Evolutionary conservation across 139 green algal species (phyloP).

Genomic region (Auxenochlorella pyrenoidosa): DNA sequence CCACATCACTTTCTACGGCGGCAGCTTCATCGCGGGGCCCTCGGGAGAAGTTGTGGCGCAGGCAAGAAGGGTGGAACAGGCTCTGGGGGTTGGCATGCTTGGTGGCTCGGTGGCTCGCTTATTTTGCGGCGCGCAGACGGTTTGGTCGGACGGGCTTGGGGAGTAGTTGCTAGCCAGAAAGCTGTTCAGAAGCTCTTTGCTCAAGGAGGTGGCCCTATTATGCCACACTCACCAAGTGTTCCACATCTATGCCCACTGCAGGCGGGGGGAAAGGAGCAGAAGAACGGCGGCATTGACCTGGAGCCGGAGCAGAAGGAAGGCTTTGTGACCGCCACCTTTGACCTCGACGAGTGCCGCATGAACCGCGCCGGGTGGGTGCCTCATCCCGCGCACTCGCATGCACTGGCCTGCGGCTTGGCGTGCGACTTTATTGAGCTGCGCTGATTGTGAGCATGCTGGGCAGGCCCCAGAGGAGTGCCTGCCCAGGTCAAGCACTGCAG

Average conservation of each 20-base stretch:
- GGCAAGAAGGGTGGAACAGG: slow-evolving; percentile 37
- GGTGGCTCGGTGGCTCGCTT: too few species aligned
- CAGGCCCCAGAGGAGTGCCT: background rate
- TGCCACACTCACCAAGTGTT: background rate
- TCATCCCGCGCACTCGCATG: background rate
- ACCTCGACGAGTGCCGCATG: slow-evolving; percentile 64
- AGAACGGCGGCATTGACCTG: slow-evolving; percentile 43
- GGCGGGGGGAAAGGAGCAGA: slow-evolving; percentile 14
- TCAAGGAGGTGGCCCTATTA: background rate
- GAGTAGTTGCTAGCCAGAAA: background rate
- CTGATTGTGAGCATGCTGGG: background rate
- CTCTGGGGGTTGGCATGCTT: background rate
- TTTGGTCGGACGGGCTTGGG: background rate
- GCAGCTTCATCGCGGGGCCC: slow-evolving; percentile 74
- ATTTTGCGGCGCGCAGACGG: background rate
- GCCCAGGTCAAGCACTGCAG: too few species aligned
- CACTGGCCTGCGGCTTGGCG: background rate
- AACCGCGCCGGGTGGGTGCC: slow-evolving; percentile 28
- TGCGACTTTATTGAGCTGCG: background rate
- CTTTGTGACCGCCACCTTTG: slow-evolving; percentile 69
- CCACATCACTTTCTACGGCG: slow-evolving; percentile 85
- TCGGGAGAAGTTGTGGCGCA: slow-evolving; percentile 66
- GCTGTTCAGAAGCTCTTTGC: background rate
- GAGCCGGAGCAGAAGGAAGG: slow-evolving; percentile 63
- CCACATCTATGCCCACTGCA: background rate